phyloP scores from a whole-genome alignment of 305 asterid species.

The Lippia alba region DNA sequence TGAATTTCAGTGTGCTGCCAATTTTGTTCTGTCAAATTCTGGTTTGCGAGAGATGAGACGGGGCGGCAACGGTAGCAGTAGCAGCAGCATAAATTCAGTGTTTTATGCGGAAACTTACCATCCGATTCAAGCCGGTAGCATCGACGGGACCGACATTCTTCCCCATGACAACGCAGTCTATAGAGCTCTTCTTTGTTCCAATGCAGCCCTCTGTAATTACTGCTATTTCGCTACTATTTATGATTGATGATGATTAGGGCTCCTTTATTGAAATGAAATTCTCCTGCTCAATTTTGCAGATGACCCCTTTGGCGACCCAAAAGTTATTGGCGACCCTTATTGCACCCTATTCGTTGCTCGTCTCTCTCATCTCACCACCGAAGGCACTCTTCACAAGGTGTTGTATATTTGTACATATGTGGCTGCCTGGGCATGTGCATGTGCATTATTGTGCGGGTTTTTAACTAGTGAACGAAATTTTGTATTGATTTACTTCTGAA shows the following conservation, averaged over 20 bases:
- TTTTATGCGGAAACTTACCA: conserved; percentile 85
- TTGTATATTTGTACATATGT: not conserved
- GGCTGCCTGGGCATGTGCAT: not conserved
- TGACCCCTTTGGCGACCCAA: conserved; percentile 90
- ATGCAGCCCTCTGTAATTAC: conserved; percentile 74
- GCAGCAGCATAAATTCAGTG: conserved; percentile 57
- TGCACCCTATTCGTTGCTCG: conserved; percentile 87
- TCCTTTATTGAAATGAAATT: not conserved
- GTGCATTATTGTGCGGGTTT: not conserved
- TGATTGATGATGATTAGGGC: conserved; percentile 16
- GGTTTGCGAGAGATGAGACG: conserved; percentile 38
- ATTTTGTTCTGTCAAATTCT: too few species aligned
- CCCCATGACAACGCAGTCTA: conserved; percentile 88
- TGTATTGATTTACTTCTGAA: not conserved
- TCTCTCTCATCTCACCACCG: conserved; percentile 81
- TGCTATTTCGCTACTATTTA: conserved; percentile 11
- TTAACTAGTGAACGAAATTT: conserved; percentile 11
- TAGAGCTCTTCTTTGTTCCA: conserved; percentile 87
- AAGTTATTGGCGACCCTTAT: conserved; percentile 79
- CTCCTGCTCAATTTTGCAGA: conserved; percentile 47
- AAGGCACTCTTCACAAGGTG: conserved; percentile 76
- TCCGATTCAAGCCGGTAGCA: conserved; percentile 96
- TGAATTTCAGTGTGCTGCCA: too few species aligned
- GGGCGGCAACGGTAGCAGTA: conserved; percentile 14
- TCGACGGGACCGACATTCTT: conserved; percentile 85